Base-by-base conservation (phyloP, 139 green algal species). In the Coelastrella sp. region DNA sequence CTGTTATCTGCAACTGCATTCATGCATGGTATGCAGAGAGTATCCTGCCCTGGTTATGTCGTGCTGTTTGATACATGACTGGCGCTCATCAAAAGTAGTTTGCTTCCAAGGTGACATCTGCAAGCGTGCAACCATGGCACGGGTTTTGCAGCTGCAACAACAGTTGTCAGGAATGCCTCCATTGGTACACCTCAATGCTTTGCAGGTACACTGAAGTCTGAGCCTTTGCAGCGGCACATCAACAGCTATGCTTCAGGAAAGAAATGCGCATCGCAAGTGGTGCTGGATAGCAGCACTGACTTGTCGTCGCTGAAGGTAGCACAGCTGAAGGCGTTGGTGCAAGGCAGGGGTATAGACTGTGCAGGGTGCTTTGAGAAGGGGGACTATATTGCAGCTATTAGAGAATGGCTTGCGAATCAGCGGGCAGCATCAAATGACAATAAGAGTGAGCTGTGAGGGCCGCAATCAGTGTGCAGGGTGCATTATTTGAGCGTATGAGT, bases 241-340 rank as follows among this genome's bases (percentile, higher is more conserved):
- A 86, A 89, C 51, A 30, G 73, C n/a, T 97, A 95, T 78, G 88
- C 91, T 7, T 78, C 60, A 11, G 94, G 94, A 45, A 92, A 89
- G 41, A 91, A 90, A 40, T 97, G 94, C 78, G 83, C 80, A 27
- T 51, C 74, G 7, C 57, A 75, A 19, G 83, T 95, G 7, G 86
- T 89, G 51, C 76, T 98, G 34, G 88, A 92, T 41, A 59, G 86
- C 0, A 38, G 62, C 2, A 94, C 92, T 6, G 92, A 98, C 75
- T 85, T 96, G 17, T 81, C 25, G 40, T 88, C 85, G 53, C 84
- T 98, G 66, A 87, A 66, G 0, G 90, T 94, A 11, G 48, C 45
- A 0, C 90, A 96, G 84, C 88, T 98, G 11, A 98, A 97, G 82
- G 81, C 94, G 69, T 50, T 96, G 11, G 75, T 97, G 43, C 38